Conservation (phyloP, 2,329 filamentous ascomycete genomes). For the Nectriaceae sp. region DNA sequence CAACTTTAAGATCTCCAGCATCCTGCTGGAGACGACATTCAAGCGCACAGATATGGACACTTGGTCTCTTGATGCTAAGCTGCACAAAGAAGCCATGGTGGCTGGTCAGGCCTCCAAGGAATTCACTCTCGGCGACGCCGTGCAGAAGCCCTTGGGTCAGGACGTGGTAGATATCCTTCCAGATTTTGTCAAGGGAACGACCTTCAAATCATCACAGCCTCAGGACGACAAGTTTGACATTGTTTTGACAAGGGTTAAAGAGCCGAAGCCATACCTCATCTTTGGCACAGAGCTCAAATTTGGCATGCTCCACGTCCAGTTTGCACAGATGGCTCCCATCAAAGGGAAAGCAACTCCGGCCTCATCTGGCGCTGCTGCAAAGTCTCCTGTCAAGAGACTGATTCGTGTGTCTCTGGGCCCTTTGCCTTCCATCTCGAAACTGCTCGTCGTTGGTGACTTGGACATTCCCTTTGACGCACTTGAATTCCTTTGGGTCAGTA, state of each 20-base stretch:
- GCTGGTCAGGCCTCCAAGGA: background rate
- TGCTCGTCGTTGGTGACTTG: background rate
- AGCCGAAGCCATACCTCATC: background rate
- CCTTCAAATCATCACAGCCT: background rate
- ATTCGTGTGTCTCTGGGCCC: slow-evolving; percentile 1
- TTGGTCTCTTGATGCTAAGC: background rate
- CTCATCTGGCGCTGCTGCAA: background rate
- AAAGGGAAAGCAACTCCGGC: background rate
- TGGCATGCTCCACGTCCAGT: background rate
- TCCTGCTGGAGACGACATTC: too few relatives aligned
- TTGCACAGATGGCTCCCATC: background rate
- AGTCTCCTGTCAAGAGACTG: background rate
- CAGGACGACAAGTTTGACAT: background rate
- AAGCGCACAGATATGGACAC: background rate
- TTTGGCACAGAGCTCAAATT: background rate
- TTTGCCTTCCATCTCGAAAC: background rate
- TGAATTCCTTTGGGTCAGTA: background rate
- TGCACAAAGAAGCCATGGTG: background rate
- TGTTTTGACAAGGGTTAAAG: background rate
- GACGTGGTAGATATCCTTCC: background rate
- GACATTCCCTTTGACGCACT: slow-evolving; percentile 1
- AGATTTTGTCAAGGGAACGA: background rate
- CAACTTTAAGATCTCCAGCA: too few relatives aligned
- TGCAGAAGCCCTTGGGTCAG: background rate
- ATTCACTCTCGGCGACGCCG: background rate